Evolutionary conservation across 176 grass and related monocot genomes (phyloP), one percentile per base, ranked within the genome.

Genomic region (Areca catechu): DNA sequence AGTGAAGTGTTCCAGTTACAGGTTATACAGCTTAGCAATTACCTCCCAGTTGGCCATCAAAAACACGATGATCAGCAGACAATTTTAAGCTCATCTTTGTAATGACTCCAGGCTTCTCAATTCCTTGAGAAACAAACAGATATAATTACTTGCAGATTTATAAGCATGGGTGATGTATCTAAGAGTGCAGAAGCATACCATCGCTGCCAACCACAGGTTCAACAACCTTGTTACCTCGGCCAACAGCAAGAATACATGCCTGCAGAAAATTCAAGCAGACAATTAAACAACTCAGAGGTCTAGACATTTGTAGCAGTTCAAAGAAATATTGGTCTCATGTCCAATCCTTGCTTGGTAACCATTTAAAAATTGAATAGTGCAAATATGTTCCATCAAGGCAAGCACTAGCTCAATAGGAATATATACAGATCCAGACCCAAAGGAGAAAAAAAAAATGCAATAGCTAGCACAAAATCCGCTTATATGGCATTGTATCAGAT

Each of bases 11-110:
- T 28, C 10, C 34, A 43, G 9, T 14, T 14, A 43, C 48, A 58
- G 34, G 28, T 37, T 60, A 71, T 0, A 12, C 60, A 28, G 37
- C 19, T 53, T 43, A 52, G 27, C 19, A 72, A 62, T 22, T 85
- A 92, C 93, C 84, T 80, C 75, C 78, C 63, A 90, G 67, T 80
- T 92, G 84, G 17, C 84, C 93, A 70, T 92, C 87, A 83, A 85
- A 92, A 17, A 98, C 74, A 19, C 87, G 86, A 56, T 98, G 93
- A 49, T 98, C 93, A 56, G 93, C 93, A 57, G 93, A 98, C 24
- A 98, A 72, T 3, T 78, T 92, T 54, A 98, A 66, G 58, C 72
- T 89, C 88, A 98, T 98, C 73, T 92, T 92, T 57, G 86, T 91
- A 70, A 89, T 60, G 67, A 65, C 72, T 34, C 68, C 70, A 67